Conservation (phyloP, 768 basidiomycete genomes). For the Flagelloscypha sp. region DNA sequence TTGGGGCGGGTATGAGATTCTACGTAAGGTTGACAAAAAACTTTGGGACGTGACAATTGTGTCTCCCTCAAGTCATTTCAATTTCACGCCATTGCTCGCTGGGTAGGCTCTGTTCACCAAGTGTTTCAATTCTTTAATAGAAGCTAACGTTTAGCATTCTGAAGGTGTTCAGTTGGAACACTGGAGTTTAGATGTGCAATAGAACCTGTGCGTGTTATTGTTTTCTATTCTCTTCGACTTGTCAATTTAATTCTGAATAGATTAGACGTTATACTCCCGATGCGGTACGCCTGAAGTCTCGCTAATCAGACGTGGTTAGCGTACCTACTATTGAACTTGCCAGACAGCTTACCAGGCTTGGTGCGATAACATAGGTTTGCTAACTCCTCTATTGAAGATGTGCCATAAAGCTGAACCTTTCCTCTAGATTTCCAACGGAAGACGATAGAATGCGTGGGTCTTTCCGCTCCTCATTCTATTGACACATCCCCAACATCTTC, state of each 20-base stretch:
- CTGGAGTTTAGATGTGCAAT: conserved; percentile 75
- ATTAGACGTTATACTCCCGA: conserved; percentile 49
- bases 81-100: conserved; percentile 61
- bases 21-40: conserved; percentile 60
- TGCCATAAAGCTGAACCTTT: conserved; percentile 33
- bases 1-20: conserved; percentile 70
- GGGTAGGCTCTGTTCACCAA: too few species aligned
- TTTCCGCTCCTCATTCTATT: background rate
- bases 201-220: conserved; percentile 53
- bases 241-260: conserved; percentile 18
- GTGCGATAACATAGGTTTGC: too few species aligned
- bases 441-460: conserved; percentile 35
- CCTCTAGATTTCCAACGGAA: conserved; percentile 48
- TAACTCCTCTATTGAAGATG: too few species aligned
- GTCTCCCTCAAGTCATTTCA: conserved; percentile 62
- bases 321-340: background rate
- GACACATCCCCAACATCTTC: background rate
- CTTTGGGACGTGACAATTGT: conserved; percentile 62
- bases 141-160: too few species aligned
- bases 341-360: conserved; percentile 66
- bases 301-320: background rate
- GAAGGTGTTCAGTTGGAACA: conserved; percentile 78
- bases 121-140: conserved; percentile 31
- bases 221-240: background rate
- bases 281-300: conserved; percentile 32